Evolutionary conservation across 2,329 filamentous ascomycete species (phyloP).

Genomic region (Aspergillus sp.): DNA sequence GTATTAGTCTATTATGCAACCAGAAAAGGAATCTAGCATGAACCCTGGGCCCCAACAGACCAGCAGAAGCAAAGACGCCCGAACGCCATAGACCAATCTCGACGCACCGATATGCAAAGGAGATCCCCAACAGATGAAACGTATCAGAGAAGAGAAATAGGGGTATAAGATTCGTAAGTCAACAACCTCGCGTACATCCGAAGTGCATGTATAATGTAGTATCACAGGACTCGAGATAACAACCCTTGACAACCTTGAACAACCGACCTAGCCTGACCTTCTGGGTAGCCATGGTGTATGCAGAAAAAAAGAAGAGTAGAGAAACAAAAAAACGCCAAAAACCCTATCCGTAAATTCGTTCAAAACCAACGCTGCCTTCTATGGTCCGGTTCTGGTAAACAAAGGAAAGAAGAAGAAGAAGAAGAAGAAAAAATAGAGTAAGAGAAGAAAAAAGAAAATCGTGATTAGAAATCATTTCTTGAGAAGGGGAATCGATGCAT

Average conservation of each 20-base stretch:
- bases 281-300: not conserved
- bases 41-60: not conserved
- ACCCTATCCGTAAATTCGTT: slow-evolving; percentile 7
- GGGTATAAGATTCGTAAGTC: not conserved
- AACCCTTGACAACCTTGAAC: not conserved
- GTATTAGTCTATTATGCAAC: not conserved
- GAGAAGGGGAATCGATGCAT: not conserved
- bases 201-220: not conserved
- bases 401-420: not conserved
- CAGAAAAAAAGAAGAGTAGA: not conserved
- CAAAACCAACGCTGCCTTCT: slow-evolving; percentile 3
- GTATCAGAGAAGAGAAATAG: not conserved
- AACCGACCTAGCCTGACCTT: not conserved
- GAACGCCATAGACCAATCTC: not conserved
- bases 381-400: slow-evolving; percentile 3
- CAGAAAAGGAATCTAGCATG: not conserved
- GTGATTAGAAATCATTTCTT: slow-evolving; percentile 11
- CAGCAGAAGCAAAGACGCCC: not conserved
- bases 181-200: not conserved
- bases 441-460: slow-evolving; percentile 2
- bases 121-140: not conserved
- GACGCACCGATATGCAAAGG: not conserved
- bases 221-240: not conserved
- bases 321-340: slow-evolving; percentile 1
- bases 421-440: not conserved